Base-by-base conservation (phyloP, 495 filamentous ascomycete species). In the Neurospora africana region DNA sequence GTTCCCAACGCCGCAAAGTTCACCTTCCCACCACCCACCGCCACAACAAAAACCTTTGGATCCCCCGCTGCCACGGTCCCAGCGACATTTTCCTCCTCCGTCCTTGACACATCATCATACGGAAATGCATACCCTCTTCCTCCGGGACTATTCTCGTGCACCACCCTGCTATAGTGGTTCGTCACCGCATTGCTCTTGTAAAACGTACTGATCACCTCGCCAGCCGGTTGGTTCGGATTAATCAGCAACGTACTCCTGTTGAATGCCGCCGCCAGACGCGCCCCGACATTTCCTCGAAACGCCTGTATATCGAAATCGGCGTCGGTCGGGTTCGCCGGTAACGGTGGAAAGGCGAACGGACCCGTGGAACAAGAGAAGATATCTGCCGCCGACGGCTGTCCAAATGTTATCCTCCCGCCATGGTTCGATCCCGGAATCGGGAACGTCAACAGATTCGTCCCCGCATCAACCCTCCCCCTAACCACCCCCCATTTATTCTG, bases 341-440 rank as follows among this genome's bases (percentile, higher is more conserved):
- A 79, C 27, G 72, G 71, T 0, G 81, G 84, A 77, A 94, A 94
- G 0, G 90, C 87, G 15, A 65, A 65, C 27, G 53, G 27, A 0
- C 91, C 91, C n/a, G 86, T 88, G 75, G 84, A 89, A 83, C 91
- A 92, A 73, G 83, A 86, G 81, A 92, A 92, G 75, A 94, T 89
- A 75, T 93, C 91, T 17, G 76, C 79, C 0, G 88, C 84, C 33
- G 82, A 80, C 2, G 91, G 91, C 74, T 87, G 81, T 7, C 76
- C 72, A 78, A 92, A 93, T 0, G 82, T 65, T 4, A 65, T 65
- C 6, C 19, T 65, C 27, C 15, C 72, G 67, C 47, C 21, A 6
- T 3, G 27, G 5, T 1, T 84, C 83, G 19, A 79, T 83, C 41
- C 76, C 79, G 2, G 53, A 4, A 33, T 33, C 13, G 79, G 77